phyloP scores from a whole-genome alignment of 257 asterid species.

The Solanum bulbocastanum region DNA sequence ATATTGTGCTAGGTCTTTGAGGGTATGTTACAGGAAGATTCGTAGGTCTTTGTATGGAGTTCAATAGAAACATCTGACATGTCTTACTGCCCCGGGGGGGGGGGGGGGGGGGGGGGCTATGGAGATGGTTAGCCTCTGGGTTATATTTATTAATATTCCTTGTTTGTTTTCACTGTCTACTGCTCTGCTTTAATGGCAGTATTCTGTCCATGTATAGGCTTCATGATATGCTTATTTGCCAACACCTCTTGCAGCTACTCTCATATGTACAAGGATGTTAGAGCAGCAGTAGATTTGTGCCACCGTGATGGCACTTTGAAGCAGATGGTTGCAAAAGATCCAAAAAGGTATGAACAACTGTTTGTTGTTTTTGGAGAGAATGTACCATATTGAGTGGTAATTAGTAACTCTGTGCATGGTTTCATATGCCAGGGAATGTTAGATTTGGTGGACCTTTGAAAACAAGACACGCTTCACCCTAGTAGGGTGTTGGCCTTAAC shows the following conservation, averaged over 20 bases:
- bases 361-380: background rate
- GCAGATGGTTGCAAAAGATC: slow-evolving; percentile 94
- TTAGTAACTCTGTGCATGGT: background rate
- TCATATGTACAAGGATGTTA: slow-evolving; percentile 80
- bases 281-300: slow-evolving; percentile 98
- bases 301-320: slow-evolving; percentile 99
- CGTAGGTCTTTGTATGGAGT: background rate
- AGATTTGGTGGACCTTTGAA: background rate
- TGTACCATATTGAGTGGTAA: background rate
- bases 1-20: background rate
- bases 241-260: slow-evolving; percentile 52
- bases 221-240: slow-evolving; percentile 13
- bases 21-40: background rate
- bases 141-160: background rate
- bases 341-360: slow-evolving; percentile 46
- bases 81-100: background rate
- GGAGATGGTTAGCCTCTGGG: background rate
- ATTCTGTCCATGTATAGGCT: background rate
- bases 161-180: background rate
- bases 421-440: background rate
- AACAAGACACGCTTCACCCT: background rate
- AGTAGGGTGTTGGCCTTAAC: background rate
- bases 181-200: background rate
- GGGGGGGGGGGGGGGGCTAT: background rate
- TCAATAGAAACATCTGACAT: background rate